Evolutionary conservation across 2,329 filamentous ascomycete genomes (phyloP).

Genomic region (Talaromyces sp.): DNA sequence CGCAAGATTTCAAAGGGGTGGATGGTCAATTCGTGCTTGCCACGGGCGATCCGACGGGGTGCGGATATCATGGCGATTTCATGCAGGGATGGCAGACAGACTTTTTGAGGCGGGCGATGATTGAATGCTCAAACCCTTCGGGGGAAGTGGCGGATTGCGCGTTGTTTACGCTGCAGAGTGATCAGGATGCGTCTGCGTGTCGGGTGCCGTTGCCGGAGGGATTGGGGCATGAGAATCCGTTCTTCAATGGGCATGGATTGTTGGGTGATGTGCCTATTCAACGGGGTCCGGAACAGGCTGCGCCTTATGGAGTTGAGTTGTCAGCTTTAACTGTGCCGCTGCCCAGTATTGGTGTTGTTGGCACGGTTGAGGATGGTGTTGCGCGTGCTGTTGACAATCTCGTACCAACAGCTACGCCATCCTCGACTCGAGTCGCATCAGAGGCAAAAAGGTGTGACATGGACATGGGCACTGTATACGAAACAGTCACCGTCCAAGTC

Average conservation of each 20-base stretch:
- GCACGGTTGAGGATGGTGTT: neutral
- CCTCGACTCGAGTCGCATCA: constrained; percentile 19
- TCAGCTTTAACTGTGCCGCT: constrained; percentile 18
- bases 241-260: constrained; percentile 57
- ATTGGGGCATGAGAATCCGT: constrained; percentile 61
- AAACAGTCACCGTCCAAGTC: constrained; percentile 30
- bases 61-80: constrained; percentile 76
- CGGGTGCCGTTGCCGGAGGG: constrained; percentile 57
- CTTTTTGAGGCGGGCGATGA: constrained; percentile 69
- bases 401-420: constrained; percentile 27
- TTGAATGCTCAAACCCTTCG: constrained; percentile 69
- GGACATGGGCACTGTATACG: constrained; percentile 34
- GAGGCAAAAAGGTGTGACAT: neutral
- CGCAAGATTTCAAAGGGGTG: constrained; percentile 60
- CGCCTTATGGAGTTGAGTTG: constrained; percentile 16
- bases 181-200: constrained; percentile 59
- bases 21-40: constrained; percentile 71
- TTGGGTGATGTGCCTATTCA: constrained; percentile 62
- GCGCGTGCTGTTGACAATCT: neutral
- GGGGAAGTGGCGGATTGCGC: constrained; percentile 72
- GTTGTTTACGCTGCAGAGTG: constrained; percentile 68
- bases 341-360: neutral
- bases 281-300: constrained; percentile 45
- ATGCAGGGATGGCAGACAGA: constrained; percentile 71
- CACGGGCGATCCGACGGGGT: constrained; percentile 75